These are phyloP conservation scores for Speleostelium caveatum DNA, from an alignment of 78 protist genomes.

Conservation along the genomic window DNA sequence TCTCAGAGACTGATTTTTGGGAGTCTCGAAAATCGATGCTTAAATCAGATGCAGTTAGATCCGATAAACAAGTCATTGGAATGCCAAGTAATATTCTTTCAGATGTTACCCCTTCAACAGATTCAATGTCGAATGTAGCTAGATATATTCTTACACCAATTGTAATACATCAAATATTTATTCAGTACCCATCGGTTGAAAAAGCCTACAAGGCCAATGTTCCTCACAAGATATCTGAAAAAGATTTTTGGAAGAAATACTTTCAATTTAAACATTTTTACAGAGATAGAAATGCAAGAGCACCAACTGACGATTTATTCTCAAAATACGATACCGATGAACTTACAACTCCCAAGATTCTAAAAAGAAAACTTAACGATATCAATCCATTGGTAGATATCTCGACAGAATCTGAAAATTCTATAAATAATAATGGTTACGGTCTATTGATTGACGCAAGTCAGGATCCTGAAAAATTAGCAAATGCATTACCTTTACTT, in stretches of 20 bases:
- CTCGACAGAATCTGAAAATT: slow-evolving; percentile 18
- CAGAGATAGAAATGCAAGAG: slow-evolving; percentile 31
- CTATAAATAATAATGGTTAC: slow-evolving; percentile 21
- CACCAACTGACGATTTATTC: slow-evolving; percentile 68
- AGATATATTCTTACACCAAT: slow-evolving; percentile 50
- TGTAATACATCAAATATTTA: slow-evolving; percentile 58
- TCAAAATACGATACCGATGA: slow-evolving; percentile 68
- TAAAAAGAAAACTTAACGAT: slow-evolving; percentile 44
- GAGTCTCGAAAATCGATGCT: slow-evolving; percentile 54
- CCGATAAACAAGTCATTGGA: slow-evolving; percentile 48
- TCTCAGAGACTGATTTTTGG: slow-evolving; percentile 70
- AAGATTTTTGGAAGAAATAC: slow-evolving; percentile 72
- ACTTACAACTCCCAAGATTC: background rate
- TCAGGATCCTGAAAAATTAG: slow-evolving; percentile 47
- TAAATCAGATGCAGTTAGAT: slow-evolving; percentile 10
- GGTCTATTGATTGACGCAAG: slow-evolving; percentile 41
- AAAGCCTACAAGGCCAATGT: slow-evolving; percentile 65
- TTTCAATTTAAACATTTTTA: slow-evolving; percentile 42
- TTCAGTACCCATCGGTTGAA: slow-evolving; percentile 73
- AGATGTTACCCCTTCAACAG: slow-evolving; percentile 54
- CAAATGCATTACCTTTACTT: slow-evolving; percentile 45
- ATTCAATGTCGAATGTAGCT: slow-evolving; percentile 7
- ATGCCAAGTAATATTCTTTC: slow-evolving; percentile 55
- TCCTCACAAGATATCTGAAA: slow-evolving; percentile 37
- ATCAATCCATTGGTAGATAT: slow-evolving; percentile 66